Percentiles rank a stretch among this genome's conserved stretches.
These are phyloP conservation scores for Lachnellula cervina DNA, from an alignment of 2,329 filamentous ascomycete genomes.

Conservation along the genomic window DNA sequence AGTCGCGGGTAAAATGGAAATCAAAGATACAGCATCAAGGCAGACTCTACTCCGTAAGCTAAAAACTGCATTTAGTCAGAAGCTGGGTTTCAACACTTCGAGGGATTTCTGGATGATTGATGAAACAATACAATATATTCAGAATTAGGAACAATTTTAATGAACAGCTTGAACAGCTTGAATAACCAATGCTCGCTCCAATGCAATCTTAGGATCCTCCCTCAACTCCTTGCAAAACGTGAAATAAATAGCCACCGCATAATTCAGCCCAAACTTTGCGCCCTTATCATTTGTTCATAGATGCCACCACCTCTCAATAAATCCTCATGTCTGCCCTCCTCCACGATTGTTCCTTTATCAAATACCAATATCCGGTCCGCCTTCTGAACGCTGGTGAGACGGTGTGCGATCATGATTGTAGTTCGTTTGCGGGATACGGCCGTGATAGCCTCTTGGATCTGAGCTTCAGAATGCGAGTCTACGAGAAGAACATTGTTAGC, in stretches of 20 bases:
- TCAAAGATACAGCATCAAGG: too few species aligned
- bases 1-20: too few species aligned
- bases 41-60: too few species aligned
- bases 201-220: neutral
- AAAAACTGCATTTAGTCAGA: too few species aligned
- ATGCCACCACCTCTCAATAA: conserved; percentile 47
- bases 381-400: conserved; percentile 50
- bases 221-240: neutral
- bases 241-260: neutral
- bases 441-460: conserved; percentile 64
- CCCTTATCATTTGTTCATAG: conserved; percentile 31
- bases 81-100: too few species aligned
- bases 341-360: conserved; percentile 48
- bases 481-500: neutral
- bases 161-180: neutral
- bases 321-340: conserved; percentile 50
- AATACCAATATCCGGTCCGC: conserved; percentile 55
- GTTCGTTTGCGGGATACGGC: conserved; percentile 47
- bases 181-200: neutral
- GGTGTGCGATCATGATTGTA: conserved; percentile 54
- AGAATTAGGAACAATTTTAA: too few species aligned
- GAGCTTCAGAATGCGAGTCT: conserved; percentile 49
- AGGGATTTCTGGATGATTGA: too few species aligned
- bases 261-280: conserved; percentile 15
- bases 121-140: too few species aligned